Percentiles rank a stretch among this genome's conserved stretches.
Evolutionary conservation across 2,329 filamentous ascomycete genomes (phyloP).

Genomic region (Venturia effusa): DNA sequence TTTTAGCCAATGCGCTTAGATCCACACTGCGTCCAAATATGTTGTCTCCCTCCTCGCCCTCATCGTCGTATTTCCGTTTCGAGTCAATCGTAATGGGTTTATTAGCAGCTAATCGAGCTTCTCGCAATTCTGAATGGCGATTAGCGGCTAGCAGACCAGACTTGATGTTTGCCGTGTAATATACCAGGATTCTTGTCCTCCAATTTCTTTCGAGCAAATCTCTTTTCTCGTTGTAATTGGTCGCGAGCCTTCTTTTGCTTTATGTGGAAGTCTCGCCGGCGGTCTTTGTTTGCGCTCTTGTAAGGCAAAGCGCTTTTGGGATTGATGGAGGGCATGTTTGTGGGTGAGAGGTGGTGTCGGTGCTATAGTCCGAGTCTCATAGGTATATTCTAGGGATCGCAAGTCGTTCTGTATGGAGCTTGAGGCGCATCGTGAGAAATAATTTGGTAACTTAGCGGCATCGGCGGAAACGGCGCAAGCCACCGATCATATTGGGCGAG

Average conservation of each 20-base stretch:
- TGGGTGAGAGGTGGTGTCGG: conserved; percentile 35
- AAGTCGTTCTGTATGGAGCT: not conserved
- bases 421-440: not conserved
- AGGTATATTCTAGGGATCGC: not conserved
- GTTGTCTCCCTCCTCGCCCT: conserved; percentile 33
- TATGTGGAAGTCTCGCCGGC: conserved; percentile 66
- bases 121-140: conserved; percentile 56
- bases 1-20: conserved; percentile 33
- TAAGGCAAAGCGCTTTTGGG: conserved; percentile 37
- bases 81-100: conserved; percentile 71
- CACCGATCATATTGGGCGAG: not conserved
- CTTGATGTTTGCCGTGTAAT: too few relatives aligned
- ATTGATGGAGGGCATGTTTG: conserved; percentile 30
- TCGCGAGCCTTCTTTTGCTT: conserved; percentile 69
- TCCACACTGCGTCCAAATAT: conserved; percentile 34
- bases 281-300: conserved; percentile 65
- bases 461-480: not conserved
- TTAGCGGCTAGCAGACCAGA: too few relatives aligned
- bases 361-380: not conserved
- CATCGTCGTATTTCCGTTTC: conserved; percentile 84
- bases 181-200: not conserved
- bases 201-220: conserved; percentile 61
- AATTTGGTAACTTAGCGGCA: not conserved
- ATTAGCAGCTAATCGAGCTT: conserved; percentile 65
- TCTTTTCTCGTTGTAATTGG: conserved; percentile 62